Conservation (phyloP, 495 filamentous ascomycete species). For the Antarctomyces pellizariae region DNA sequence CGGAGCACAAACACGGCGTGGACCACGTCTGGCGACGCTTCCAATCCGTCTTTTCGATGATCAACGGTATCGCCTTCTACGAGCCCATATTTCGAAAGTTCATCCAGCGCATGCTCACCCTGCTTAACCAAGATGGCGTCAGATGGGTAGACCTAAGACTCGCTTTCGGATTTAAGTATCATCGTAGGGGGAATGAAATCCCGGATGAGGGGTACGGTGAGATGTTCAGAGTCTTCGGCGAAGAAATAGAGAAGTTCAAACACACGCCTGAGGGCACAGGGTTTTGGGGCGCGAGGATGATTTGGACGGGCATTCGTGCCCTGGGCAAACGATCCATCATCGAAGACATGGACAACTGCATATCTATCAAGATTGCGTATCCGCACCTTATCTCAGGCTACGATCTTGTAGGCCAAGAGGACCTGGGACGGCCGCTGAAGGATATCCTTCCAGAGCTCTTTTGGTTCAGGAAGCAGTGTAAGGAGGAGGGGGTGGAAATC, state of each 20-base stretch:
- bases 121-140: conserved; percentile 54
- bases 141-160: conserved; percentile 53
- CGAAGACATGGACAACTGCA: conserved; percentile 64
- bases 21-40: conserved; percentile 68
- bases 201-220: conserved; percentile 37
- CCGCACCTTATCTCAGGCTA: conserved; percentile 67
- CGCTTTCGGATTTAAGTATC: conserved; percentile 37
- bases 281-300: conserved; percentile 74
- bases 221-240: conserved; percentile 44
- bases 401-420: conserved; percentile 75
- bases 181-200: conserved; percentile 28
- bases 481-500: conserved; percentile 56
- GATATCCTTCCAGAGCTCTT: conserved; percentile 67
- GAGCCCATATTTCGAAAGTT: conserved; percentile 76
- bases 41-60: conserved; percentile 37
- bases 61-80: conserved; percentile 57
- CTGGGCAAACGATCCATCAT: conserved; percentile 41
- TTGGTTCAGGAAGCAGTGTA: conserved; percentile 76
- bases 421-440: conserved; percentile 45
- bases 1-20: conserved; percentile 60
- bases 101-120: conserved; percentile 37
- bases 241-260: conserved; percentile 61
- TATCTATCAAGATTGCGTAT: conserved; percentile 52
- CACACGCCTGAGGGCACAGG: conserved; percentile 37
- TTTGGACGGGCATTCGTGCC: conserved; percentile 55